phyloP scores from a whole-genome alignment of 495 filamentous ascomycete genomes.

The Amniculicola lignicola region DNA sequence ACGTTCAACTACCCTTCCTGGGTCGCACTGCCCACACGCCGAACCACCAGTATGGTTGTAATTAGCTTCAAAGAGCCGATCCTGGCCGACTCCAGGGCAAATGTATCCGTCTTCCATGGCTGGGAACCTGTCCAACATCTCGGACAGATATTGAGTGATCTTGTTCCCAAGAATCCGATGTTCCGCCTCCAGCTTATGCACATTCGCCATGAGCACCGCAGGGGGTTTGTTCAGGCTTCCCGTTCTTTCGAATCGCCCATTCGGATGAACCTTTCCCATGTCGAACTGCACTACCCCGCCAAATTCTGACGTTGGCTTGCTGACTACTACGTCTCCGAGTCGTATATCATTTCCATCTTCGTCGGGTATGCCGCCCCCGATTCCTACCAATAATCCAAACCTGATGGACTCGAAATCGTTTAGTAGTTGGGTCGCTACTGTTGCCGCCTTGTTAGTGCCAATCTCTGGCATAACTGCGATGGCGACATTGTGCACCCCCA shows the following conservation, averaged over 20 bases:
- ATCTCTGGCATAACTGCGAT: too few relatives aligned
- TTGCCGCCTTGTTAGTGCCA: slow-evolving; percentile 38
- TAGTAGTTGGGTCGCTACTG: slow-evolving; percentile 35
- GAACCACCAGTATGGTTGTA: too few relatives aligned
- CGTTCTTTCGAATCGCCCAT: background rate
- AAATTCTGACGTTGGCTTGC: slow-evolving; percentile 11
- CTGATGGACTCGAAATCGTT: slow-evolving; percentile 41
- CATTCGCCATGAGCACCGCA: background rate
- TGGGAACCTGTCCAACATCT: background rate
- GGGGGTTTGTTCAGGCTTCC: slow-evolving; percentile 4
- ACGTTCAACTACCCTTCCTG: too few relatives aligned
- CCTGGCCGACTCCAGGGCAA: slow-evolving; percentile 9
- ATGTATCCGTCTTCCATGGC: background rate
- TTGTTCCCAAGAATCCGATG: background rate
- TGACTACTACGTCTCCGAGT: slow-evolving; percentile 37
- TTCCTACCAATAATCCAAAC: slow-evolving; percentile 46
- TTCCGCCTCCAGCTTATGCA: background rate
- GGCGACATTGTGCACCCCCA: too few relatives aligned
- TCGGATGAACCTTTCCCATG: slow-evolving; percentile 34
- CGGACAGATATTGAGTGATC: background rate
- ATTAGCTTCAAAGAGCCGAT: too few relatives aligned
- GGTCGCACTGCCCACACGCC: too few relatives aligned
- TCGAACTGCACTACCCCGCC: slow-evolving; percentile 39
- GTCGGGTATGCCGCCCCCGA: slow-evolving; percentile 44
- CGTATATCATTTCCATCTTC: slow-evolving; percentile 23